Evolutionary conservation across 441 rosid species (phyloP).

Genomic region (Melastoma candidum): DNA sequence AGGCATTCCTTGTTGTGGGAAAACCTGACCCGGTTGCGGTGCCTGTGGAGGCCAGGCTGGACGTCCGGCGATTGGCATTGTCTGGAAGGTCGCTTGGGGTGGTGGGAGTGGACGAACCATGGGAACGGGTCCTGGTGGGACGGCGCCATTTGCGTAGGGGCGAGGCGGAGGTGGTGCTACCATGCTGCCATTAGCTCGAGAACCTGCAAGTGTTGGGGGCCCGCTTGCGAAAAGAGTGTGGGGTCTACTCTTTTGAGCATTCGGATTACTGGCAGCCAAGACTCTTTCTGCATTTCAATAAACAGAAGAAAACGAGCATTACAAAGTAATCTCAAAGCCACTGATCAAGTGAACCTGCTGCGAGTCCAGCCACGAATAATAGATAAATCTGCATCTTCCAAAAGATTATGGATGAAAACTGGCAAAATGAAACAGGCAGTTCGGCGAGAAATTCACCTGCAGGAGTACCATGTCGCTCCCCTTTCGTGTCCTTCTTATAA

Average conservation of each 20-base stretch:
- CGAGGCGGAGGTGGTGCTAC: slow-evolving; percentile 12
- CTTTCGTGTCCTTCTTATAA: slow-evolving; percentile 95
- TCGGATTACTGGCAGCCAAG: slow-evolving; percentile 89
- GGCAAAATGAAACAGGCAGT: neutral
- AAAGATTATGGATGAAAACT: neutral
- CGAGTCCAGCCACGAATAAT: too few relatives aligned
- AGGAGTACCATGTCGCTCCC: slow-evolving; percentile 95
- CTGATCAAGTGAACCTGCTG: too few relatives aligned
- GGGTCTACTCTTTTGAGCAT: slow-evolving; percentile 77
- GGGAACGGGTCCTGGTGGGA: slow-evolving; percentile 21
- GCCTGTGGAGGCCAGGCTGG: slow-evolving; percentile 23
- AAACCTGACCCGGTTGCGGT: slow-evolving; percentile 49
- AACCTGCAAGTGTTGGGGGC: slow-evolving; percentile 57
- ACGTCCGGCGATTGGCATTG: slow-evolving; percentile 22
- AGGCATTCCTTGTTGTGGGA: slow-evolving; percentile 39
- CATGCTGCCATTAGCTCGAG: slow-evolving; percentile 52
- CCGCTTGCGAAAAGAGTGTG: slow-evolving; percentile 89
- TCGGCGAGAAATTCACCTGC: slow-evolving; percentile 52
- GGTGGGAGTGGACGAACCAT: slow-evolving; percentile 64
- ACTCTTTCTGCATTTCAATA: slow-evolving; percentile 60
- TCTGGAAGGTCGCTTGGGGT: slow-evolving; percentile 30
- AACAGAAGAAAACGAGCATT: neutral
- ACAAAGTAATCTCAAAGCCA: neutral
- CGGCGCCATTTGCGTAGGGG: slow-evolving; percentile 4
- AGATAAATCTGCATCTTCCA: slow-evolving; percentile 1